Evolutionary conservation across 177 flowering plant species (phyloP), one percentile per base, ranked within the genome.

Genomic region (Tripterygium wilfordii): DNA sequence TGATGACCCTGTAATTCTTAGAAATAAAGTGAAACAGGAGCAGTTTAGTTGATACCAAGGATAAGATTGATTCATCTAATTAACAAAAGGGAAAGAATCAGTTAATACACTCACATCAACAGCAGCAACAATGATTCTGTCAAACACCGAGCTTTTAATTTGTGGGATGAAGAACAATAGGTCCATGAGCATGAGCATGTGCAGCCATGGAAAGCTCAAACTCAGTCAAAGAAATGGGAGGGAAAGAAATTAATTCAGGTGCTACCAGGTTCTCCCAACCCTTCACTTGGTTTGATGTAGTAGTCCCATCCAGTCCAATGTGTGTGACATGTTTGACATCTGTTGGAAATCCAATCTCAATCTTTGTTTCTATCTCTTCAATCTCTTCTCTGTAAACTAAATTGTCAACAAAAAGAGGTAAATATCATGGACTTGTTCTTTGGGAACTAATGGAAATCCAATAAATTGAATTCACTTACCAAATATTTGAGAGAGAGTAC

Each of bases 191-290:
- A n/a, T n/a, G n/a, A n/a, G n/a, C n/a, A 38, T 77, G 85, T 28
- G 84, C 70, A 45, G 71, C 74, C 82, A 80, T 80, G 54, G 82
- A 78, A 14, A 79, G 70, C 69, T 81, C 85, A 61, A 79, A 79
- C 24, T 81, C 82, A 64, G 65, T 58, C 2, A 76, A 57, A 39
- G 86, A 73, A 49, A 79, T 64, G 8, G 82, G 29, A 48, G 95
- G 76, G 10, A 68, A 50, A 33, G 84, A 63, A 25, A 75, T 54
- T 15, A 71, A 14, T 35, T 78, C 77, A 25, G 80, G 69, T 31
- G 74, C 28, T 45, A 48, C 55, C 1, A 72, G 42, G 24, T 65
- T 69, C 40, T 80, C 83, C 87, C 88, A 83, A 14, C 70, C 76
- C 46, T 65, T 67, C 1, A 72, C n/a, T 3, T 51, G 53, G 18